phyloP scores from a whole-genome alignment of 345 rosid genomes.

The Ailanthus altissimus region DNA sequence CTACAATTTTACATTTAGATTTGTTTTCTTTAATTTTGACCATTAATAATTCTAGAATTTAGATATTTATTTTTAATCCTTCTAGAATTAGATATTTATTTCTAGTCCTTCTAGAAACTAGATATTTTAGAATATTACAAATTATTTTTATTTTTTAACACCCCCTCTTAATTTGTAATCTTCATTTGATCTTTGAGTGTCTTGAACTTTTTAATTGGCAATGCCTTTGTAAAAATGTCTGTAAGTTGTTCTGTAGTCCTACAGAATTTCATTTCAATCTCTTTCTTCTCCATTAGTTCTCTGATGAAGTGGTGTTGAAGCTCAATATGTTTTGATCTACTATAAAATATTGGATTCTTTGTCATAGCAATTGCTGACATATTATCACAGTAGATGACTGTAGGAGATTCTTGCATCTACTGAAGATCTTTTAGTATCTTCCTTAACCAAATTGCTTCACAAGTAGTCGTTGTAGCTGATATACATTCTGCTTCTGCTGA shows the following conservation, averaged over 20 bases:
- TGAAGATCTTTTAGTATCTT: background rate
- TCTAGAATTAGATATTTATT: too few relatives aligned
- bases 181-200: background rate
- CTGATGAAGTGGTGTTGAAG: background rate
- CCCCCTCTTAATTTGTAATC: background rate
- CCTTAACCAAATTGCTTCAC: conserved; percentile 22
- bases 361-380: background rate
- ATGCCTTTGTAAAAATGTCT: background rate
- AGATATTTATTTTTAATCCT: too few relatives aligned
- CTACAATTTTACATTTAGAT: too few relatives aligned
- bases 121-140: too few relatives aligned
- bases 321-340: conserved; percentile 11
- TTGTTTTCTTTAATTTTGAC: too few relatives aligned
- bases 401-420: background rate
- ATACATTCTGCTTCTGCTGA: background rate
- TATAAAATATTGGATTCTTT: conserved; percentile 6
- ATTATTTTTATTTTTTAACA: background rate
- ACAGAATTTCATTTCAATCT: background rate
- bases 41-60: too few relatives aligned
- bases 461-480: background rate
- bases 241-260: background rate
- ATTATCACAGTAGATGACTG: background rate
- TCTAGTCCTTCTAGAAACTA: too few relatives aligned
- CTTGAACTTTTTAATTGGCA: background rate
- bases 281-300: background rate